phyloP scores from a whole-genome alignment of 2,329 filamentous ascomycete genomes.

The Rhinocladiella similis region DNA sequence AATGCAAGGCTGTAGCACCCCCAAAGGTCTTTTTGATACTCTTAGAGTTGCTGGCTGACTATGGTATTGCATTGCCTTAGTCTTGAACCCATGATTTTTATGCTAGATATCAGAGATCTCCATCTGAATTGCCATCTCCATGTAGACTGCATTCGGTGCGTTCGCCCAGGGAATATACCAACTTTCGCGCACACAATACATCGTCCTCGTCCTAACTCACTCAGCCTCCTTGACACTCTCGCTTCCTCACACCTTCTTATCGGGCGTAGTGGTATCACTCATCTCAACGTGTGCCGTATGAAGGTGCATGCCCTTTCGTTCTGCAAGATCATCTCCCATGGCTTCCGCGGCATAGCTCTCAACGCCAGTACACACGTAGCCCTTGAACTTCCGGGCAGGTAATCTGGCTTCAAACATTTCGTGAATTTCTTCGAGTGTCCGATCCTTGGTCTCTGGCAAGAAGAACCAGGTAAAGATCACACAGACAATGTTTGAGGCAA shows the following conservation, averaged over 20 bases:
- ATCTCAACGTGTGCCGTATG: conserved; percentile 9
- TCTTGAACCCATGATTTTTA: no score
- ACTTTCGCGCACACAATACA: no score
- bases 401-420: conserved; percentile 39
- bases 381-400: conserved; percentile 39
- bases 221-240: not conserved
- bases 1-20: no score
- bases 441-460: conserved; percentile 55
- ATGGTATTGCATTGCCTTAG: no score
- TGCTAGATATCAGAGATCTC: no score
- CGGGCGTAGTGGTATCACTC: not conserved
- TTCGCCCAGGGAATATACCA: no score
- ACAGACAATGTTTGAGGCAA: conserved; percentile 38
- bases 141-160: no score
- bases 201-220: no score
- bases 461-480: conserved; percentile 35
- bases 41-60: no score
- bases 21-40: no score
- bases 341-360: conserved; percentile 16
- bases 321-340: conserved; percentile 13
- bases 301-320: conserved; percentile 3
- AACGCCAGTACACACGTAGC: conserved; percentile 38
- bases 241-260: not conserved
- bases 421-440: conserved; percentile 36
- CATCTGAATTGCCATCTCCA: no score